Evolutionary conservation across 2,329 filamentous ascomycete genomes (phyloP).

Genomic region (Penicillium frequentans): DNA sequence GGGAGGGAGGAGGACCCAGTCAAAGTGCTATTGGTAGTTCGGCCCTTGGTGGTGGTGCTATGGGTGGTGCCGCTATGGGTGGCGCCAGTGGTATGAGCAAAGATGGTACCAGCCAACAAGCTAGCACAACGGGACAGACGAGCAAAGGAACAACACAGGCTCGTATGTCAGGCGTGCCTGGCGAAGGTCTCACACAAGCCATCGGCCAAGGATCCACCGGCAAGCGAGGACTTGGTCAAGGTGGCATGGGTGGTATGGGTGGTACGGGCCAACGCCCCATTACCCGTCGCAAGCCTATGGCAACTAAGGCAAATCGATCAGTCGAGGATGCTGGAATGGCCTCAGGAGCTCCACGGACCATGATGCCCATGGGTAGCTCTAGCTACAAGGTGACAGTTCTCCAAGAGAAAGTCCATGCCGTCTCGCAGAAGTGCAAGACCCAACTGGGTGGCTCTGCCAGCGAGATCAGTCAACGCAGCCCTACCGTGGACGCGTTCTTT

Average conservation of each 20-base stretch:
- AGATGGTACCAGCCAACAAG: background rate
- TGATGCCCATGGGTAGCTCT: slow-evolving; percentile 10
- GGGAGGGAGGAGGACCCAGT: slow-evolving; percentile 1
- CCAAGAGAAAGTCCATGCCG: slow-evolving; percentile 29
- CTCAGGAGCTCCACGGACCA: slow-evolving; percentile 3
- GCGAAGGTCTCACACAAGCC: slow-evolving; percentile 2
- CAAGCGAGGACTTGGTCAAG: slow-evolving; percentile 1
- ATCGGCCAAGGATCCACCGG: background rate
- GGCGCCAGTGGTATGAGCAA: slow-evolving; percentile 4
- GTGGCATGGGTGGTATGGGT: background rate
- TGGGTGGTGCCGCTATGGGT: slow-evolving; percentile 1
- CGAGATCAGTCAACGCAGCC: slow-evolving; percentile 30
- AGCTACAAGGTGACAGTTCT: slow-evolving; percentile 25
- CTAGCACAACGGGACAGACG: background rate
- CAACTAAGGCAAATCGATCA: background rate
- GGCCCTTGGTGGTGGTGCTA: background rate
- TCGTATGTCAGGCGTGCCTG: background rate
- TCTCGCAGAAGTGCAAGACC: slow-evolving; percentile 32
- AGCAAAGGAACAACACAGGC: background rate
- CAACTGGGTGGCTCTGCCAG: slow-evolving; percentile 27
- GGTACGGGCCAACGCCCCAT: background rate
- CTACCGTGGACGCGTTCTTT: slow-evolving; percentile 34
- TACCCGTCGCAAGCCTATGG: background rate
- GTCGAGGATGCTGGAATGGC: background rate
- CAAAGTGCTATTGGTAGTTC: background rate